Percentiles rank a stretch among this genome's conserved stretches.
Conservation (phyloP, 2,329 filamentous ascomycete species). For the Lachnellula occidentalis region DNA sequence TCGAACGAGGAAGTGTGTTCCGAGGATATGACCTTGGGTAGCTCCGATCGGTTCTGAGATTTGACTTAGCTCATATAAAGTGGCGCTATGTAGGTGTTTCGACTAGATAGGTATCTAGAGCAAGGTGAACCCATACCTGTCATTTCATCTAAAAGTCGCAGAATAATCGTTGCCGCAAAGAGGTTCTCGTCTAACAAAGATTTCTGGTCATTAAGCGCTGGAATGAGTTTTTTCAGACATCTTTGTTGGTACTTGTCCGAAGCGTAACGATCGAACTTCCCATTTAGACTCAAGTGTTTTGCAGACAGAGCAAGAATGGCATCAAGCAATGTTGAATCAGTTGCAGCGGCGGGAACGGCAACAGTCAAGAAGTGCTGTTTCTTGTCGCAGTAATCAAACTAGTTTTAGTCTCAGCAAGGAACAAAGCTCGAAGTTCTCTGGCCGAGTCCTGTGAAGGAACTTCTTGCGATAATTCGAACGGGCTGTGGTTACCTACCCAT, state of each 20-base stretch:
- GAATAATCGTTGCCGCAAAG: constrained; percentile 50
- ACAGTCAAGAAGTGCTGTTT: constrained; percentile 44
- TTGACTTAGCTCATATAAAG: background rate
- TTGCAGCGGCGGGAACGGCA: constrained; percentile 47
- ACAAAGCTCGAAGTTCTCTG: too few relatives aligned
- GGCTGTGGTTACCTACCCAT: background rate
- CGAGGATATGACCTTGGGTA: constrained; percentile 18
- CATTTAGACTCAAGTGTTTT: constrained; percentile 35
- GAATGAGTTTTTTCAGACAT: constrained; percentile 33
- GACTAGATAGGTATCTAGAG: background rate
- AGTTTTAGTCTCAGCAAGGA: background rate
- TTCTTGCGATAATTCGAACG: too few relatives aligned
- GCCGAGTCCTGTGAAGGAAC: too few relatives aligned
- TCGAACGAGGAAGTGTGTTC: constrained; percentile 32
- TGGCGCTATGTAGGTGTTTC: background rate
- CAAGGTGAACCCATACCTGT: constrained; percentile 17
- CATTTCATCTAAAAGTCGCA: constrained; percentile 52
- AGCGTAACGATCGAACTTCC: constrained; percentile 24
- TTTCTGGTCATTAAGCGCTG: constrained; percentile 24
- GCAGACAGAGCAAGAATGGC: constrained; percentile 32
- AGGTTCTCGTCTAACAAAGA: constrained; percentile 44
- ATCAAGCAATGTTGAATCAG: constrained; percentile 35
- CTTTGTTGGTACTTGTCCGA: constrained; percentile 45
- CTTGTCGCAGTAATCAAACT: constrained; percentile 19
- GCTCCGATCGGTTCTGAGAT: background rate